Base-by-base conservation (phyloP, 2,329 filamentous ascomycete species). In the Plenodomus biglobosus region DNA sequence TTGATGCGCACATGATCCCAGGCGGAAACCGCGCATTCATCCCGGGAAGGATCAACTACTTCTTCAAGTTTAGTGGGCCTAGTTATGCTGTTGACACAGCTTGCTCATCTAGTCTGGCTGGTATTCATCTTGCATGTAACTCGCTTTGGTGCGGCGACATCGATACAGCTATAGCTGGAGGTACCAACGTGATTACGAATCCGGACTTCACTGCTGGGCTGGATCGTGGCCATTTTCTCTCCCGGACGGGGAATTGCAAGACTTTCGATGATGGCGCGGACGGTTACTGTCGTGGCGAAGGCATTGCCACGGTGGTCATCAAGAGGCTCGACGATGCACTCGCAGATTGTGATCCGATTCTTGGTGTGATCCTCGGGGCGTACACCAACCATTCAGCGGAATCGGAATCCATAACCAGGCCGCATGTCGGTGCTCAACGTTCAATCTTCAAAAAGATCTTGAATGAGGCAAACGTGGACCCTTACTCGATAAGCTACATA, bases 1-100 rank as follows among this genome's bases (percentile, higher is more conserved):
- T 83, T 18, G 76, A 77, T 46, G 81, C 78, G 0, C 82, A 83
- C 59, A 79, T 70, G 58, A 78, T 83, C 39, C 76, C 80, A 0
- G 80, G 79, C 15, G 73, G 73, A 19, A 68, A 71, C 10, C 70
- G 80, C 13, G 79, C 79, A 0, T 83, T 83, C 45, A 74, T 69
- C 0, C 74, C 76, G 0, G 80, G 79, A 0, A 73, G 80, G 5
- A 72, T 78, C 50, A 78, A 76, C 36, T 62, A 64, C 42, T 51
- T 54, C 38, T 57, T 70, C 35, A 58, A 69, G 42, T 56, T 13
- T 69, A n/a, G 55, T 52, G 49, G 68, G 65, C 3, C 78, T 1
- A 80, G 77, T 42, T 57, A 52, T n/a, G 57, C 59, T 8, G 56
- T 72, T 6, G 69, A 73, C 42, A 62, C 70, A 0, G 70, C 69